Evolutionary conservation across 139 green algal species (phyloP).

Genomic region (Chlorella sorokiniana): DNA sequence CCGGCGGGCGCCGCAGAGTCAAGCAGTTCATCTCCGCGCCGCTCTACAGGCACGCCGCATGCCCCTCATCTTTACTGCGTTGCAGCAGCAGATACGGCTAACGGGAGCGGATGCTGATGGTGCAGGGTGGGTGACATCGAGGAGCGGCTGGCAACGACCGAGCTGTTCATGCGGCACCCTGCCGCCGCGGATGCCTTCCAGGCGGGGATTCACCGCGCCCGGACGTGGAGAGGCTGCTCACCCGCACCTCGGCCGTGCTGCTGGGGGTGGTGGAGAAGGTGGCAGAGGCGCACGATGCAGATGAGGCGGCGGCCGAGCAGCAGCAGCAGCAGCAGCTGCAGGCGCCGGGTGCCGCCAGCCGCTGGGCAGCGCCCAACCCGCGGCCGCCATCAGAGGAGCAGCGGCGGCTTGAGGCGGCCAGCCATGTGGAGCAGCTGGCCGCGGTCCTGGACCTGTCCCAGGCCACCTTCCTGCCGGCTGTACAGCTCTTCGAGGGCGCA

Average conservation of each 20-base stretch:
- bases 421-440: conserved; percentile 1
- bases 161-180: conserved; percentile 27
- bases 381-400: not conserved
- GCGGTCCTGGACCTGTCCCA: conserved; percentile 4
- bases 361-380: not conserved
- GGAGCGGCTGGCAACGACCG: conserved; percentile 29
- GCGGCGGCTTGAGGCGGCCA: not conserved
- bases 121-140: conserved; percentile 37
- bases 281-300: not conserved
- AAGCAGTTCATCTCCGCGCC: conserved; percentile 55
- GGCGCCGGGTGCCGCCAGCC: not conserved
- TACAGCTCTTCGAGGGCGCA: conserved; percentile 29
- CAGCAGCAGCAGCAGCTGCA: conserved; percentile 1
- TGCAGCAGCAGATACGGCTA: too few species aligned
- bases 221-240: conserved; percentile 37
- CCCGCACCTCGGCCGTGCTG: conserved; percentile 20
- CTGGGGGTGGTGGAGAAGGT: conserved; percentile 22
- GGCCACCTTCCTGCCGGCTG: conserved; percentile 24
- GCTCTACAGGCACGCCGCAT: conserved; percentile 21
- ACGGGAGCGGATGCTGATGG: too few species aligned
- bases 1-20: conserved; percentile 45
- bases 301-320: not conserved
- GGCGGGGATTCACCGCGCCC: conserved; percentile 2
- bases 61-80: not conserved
- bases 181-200: conserved; percentile 43